These are phyloP conservation scores for Cryptomeria japonica DNA, from an alignment of 75 land plant genomes.

Conservation along the genomic window DNA sequence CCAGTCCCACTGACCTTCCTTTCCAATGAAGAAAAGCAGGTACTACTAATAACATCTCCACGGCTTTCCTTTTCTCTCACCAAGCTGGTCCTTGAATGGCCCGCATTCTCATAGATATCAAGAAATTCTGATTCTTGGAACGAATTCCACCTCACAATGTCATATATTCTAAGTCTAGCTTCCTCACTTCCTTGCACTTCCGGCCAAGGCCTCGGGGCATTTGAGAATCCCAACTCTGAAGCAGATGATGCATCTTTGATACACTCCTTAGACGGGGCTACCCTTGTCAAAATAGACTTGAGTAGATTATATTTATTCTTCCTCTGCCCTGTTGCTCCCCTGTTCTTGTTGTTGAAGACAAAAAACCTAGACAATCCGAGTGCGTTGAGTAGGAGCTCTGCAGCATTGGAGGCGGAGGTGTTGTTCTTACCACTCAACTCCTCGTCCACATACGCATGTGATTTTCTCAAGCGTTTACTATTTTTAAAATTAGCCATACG, in stretches of 20 bases:
- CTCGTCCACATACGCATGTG: not conserved
- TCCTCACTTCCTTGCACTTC: not conserved
- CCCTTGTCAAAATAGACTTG: conserved; percentile 1
- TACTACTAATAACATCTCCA: not conserved
- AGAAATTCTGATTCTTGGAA: conserved; percentile 1
- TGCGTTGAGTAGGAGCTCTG: not conserved
- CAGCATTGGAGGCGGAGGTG: not conserved
- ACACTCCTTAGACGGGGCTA: not conserved
- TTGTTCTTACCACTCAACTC: not conserved
- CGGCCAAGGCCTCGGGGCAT: not conserved
- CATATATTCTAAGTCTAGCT: conserved; percentile 5
- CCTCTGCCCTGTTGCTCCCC: not conserved
- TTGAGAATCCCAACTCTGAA: not conserved
- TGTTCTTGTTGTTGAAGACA: not conserved
- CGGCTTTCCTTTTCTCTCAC: not conserved
- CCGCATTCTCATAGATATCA: not conserved
- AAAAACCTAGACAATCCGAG: not conserved
- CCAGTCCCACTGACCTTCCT: no score
- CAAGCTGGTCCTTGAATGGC: not conserved
- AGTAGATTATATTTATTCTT: conserved; percentile 2
- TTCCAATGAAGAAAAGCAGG: not conserved
- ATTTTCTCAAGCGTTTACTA: not conserved
- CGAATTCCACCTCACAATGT: conserved; percentile 8
- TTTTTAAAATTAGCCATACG: not conserved
- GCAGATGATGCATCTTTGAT: not conserved